Base-by-base conservation (phyloP, 1,284 basidiomycete genomes). In the Pseudozyma thailandica region DNA sequence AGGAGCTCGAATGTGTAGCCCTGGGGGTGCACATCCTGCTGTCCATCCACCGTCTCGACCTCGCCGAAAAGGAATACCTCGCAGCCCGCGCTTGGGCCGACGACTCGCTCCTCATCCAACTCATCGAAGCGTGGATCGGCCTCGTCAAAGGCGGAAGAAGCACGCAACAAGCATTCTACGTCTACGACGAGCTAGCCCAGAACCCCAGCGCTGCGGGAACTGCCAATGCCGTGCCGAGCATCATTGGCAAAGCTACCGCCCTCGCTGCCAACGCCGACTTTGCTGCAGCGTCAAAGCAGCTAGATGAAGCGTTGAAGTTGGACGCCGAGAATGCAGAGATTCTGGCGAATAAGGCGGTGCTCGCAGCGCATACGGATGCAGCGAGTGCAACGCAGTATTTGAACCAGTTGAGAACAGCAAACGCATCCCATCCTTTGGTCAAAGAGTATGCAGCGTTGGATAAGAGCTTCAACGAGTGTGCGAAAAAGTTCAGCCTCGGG, bases 161-260 rank as follows among this genome's bases (percentile, higher is more conserved):
- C n/a, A 74, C 80, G 2, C 81, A 82, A 33, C 81, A 82, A 46
- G 80, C 81, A 1, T 82, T 76, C 59, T 82, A 82, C 47, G 80
- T 82, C 4, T 82, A 78, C 56, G 81, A 82, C 43, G 81, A 82
- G 59, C 49, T 82, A 20, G 77, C 78, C n/a, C 78, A 80, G 49
- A 78, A 74, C 47, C 77, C 78, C 0, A 28, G 31, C 8, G 53
- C 66, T 1, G 66, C 69, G 0, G 65, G 71, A 1, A 72, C 72
- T 9, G 20, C 46, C 28, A 72, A 74, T 26, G 55, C 64, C 12
- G 75, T 78, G 3, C 52, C 72, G 1, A 52, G 62, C 9, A 39
- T 82, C 25, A 57, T 74, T 16, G 80, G 79, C 23, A 81, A 80
- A 42, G 78, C 79, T 2, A 80, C 72, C 5, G 74, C 79, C 0